Percentiles rank a stretch among this genome's conserved stretches.
Conservation (phyloP, 768 basidiomycete species). For the Pulveroboletus frians region DNA sequence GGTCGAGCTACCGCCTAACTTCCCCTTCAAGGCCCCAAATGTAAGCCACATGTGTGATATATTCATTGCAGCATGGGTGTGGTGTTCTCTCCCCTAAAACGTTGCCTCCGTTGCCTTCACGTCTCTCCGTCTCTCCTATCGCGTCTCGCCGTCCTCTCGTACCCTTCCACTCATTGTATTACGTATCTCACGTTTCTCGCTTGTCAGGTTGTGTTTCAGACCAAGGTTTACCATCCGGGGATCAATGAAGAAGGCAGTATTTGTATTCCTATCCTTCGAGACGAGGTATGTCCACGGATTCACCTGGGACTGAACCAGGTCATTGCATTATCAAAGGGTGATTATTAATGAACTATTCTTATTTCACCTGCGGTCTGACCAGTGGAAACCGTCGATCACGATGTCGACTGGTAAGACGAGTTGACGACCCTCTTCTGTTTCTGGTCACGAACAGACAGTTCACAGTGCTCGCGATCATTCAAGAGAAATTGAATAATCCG, state of each 20-base stretch:
- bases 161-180: constrained; percentile 5
- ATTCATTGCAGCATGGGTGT: background rate
- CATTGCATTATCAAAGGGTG: background rate
- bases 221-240: constrained; percentile 87
- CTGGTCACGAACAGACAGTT: constrained; percentile 10
- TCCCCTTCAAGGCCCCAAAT: constrained; percentile 82
- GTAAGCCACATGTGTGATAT: constrained; percentile 36
- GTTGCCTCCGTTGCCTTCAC: constrained; percentile 7
- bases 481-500: constrained; percentile 85
- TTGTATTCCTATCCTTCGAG: constrained; percentile 77
- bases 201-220: constrained; percentile 70
- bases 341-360: constrained; percentile 4
- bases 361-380: background rate
- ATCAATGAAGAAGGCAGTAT: constrained; percentile 87
- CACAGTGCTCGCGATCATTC: constrained; percentile 67
- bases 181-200: constrained; percentile 15
- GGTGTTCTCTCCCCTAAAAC: constrained; percentile 16
- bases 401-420: constrained; percentile 55
- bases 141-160: background rate
- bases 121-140: background rate
- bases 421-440: background rate
- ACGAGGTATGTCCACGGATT: constrained; percentile 53
- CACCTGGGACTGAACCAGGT: background rate
- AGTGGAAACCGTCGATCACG: constrained; percentile 86
- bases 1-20: constrained; percentile 68